Evolutionary conservation across 176 grass and related monocot genomes (phyloP).

Genomic region (Carex pumila): DNA sequence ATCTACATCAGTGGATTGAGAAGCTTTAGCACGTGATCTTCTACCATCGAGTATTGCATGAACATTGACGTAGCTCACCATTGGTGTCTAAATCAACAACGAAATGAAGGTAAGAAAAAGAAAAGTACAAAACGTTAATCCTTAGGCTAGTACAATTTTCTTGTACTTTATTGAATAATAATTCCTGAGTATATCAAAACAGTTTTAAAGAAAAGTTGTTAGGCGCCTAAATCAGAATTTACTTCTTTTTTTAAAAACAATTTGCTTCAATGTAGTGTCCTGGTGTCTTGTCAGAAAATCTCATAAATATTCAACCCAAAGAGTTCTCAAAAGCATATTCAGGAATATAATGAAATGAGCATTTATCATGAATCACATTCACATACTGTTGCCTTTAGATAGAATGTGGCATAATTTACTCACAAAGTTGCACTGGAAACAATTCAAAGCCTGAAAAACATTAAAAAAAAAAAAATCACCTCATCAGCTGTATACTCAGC

Average conservation of each 20-base stretch:
- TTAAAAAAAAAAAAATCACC: conserved; percentile 21
- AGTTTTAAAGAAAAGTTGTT: background rate
- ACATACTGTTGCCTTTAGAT: background rate
- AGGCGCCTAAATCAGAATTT: background rate
- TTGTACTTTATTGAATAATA: background rate
- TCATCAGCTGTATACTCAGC: conserved; percentile 84
- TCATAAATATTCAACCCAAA: background rate
- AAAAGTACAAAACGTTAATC: background rate
- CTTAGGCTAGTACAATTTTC: background rate
- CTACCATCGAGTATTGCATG: conserved; percentile 67
- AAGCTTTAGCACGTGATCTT: conserved; percentile 45
- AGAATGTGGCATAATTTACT: background rate
- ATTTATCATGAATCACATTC: background rate
- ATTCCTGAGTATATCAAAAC: background rate
- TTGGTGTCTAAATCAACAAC: conserved; percentile 48
- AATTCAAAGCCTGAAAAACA: background rate
- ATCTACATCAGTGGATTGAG: conserved; percentile 39
- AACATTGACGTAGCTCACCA: conserved; percentile 76
- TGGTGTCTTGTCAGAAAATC: background rate
- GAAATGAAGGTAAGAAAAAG: background rate
- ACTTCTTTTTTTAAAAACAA: background rate
- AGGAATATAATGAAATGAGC: background rate
- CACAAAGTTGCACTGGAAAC: background rate
- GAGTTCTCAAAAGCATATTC: background rate
- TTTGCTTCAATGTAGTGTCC: background rate